Conservation (phyloP, 306 rosid species). For the Malus orientalis region DNA sequence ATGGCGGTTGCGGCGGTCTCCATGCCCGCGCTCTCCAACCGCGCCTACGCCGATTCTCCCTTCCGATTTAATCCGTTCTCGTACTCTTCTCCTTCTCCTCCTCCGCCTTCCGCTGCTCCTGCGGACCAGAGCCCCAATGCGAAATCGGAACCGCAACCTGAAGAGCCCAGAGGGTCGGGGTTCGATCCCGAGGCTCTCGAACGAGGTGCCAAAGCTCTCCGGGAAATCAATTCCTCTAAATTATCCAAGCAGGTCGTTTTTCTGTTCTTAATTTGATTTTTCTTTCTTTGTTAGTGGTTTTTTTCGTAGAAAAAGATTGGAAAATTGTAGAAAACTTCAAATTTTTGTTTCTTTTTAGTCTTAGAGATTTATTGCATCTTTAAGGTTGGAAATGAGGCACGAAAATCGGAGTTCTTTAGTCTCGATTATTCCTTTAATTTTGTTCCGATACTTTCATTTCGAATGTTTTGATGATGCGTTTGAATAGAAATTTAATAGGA, state of each 20-base stretch:
- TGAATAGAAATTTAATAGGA: background rate
- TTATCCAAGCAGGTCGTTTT: constrained; percentile 51
- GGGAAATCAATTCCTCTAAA: constrained; percentile 65
- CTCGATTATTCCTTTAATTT: background rate
- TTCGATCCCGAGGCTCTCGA: constrained; percentile 81
- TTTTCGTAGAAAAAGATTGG: background rate
- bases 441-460: background rate
- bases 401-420: background rate
- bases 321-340: background rate
- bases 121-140: constrained; percentile 31
- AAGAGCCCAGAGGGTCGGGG: constrained; percentile 67
- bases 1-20: constrained; percentile 64
- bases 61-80: constrained; percentile 56
- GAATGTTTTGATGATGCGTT: background rate
- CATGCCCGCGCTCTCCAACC: constrained; percentile 39
- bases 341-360: background rate
- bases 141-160: constrained; percentile 45
- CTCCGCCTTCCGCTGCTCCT: constrained; percentile 33
- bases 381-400: background rate
- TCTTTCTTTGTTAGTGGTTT: background rate
- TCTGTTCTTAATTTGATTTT: background rate
- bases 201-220: constrained; percentile 86
- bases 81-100: constrained; percentile 38
- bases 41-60: constrained; percentile 50
- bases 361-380: background rate